Percentiles rank a stretch among this genome's conserved stretches.
These are phyloP conservation scores for Papilionanthe hybrid DNA, from an alignment of 116 monocot genomes.

Conservation along the genomic window DNA sequence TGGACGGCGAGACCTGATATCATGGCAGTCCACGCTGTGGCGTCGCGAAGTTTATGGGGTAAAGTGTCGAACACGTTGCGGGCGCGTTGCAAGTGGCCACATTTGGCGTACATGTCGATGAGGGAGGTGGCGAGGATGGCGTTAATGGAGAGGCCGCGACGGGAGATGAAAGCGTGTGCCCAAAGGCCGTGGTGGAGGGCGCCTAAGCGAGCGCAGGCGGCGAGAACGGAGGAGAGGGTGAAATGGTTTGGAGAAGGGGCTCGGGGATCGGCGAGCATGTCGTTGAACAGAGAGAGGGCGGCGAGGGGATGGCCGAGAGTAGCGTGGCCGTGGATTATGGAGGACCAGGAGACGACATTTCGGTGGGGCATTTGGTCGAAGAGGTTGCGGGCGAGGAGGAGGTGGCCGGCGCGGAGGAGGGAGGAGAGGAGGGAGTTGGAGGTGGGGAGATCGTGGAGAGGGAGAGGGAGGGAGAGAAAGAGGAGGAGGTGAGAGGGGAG, in stretches of 20 bases:
- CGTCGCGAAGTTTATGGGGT: not conserved
- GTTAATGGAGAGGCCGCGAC: conserved; percentile 1
- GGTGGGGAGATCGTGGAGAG: conserved; percentile 24
- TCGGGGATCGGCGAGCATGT: conserved; percentile 12
- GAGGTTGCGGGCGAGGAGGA: conserved; percentile 13
- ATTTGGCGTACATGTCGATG: conserved; percentile 61
- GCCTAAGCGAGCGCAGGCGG: conserved; percentile 24
- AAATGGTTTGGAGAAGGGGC: conserved; percentile 13
- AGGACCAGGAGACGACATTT: conserved; percentile 35
- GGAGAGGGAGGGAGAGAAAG: conserved; percentile 13
- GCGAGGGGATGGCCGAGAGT: conserved; percentile 7
- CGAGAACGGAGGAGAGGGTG: conserved; percentile 31
- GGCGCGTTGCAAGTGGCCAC: conserved; percentile 35
- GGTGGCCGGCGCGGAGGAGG: not conserved
- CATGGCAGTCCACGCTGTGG: conserved; percentile 33
- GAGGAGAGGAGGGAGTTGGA: conserved; percentile 24
- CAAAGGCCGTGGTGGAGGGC: conserved; percentile 40
- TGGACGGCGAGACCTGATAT: conserved; percentile 28
- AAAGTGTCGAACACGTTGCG: conserved; percentile 20
- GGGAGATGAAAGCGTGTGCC: conserved; percentile 22
- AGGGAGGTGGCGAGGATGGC: conserved; percentile 25
- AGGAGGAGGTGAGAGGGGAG: conserved; percentile 17
- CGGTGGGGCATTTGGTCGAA: conserved; percentile 26
- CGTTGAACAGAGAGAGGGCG: conserved; percentile 27
- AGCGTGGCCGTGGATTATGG: conserved; percentile 28